phyloP scores from a whole-genome alignment of 257 asterid species.

The Coffea canephora region DNA sequence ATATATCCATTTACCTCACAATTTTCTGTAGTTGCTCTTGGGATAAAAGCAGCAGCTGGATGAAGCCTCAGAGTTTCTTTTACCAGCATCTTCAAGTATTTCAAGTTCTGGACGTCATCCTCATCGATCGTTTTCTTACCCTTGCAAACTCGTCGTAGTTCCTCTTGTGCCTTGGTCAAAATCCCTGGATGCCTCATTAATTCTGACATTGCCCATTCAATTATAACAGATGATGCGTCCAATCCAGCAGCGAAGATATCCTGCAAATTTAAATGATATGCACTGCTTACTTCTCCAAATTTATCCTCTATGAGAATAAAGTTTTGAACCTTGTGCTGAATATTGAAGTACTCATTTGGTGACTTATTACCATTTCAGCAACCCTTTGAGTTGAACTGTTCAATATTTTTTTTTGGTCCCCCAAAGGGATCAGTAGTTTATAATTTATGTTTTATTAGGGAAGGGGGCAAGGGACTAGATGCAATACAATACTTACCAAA shows the following conservation, averaged over 20 bases:
- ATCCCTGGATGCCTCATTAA: constrained; percentile 1
- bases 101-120: neutral
- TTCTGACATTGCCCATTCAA: constrained; percentile 12
- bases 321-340: no score
- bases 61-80: constrained; percentile 7
- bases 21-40: neutral
- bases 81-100: neutral
- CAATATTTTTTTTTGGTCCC: no score
- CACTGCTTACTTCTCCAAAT: no score
- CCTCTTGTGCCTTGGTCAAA: constrained; percentile 3
- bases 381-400: no score
- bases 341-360: no score
- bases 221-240: neutral
- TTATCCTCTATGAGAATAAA: no score
- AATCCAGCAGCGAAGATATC: neutral
- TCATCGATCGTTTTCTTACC: neutral
- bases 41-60: constrained; percentile 6
- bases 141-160: neutral
- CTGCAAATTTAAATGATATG: neutral
- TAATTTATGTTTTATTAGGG: no score
- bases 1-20: neutral
- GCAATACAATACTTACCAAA: neutral
- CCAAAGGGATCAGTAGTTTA: no score
- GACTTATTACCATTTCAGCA: no score
- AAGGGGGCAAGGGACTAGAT: no score